Conservation (phyloP, 148 eudicot species). For the Persicaria tinctoria region DNA sequence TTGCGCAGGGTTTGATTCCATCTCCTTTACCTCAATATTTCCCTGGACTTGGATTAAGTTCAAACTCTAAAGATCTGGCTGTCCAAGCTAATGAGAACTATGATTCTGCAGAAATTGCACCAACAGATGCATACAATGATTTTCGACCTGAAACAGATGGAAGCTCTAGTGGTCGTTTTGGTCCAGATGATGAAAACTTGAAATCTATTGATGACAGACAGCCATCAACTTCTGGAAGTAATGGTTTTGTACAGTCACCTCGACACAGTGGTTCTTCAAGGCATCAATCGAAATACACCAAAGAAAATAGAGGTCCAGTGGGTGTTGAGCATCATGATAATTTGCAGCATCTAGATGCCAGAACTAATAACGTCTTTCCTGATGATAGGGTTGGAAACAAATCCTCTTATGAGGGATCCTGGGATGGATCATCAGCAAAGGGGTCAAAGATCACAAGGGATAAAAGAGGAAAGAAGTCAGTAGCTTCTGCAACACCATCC, state of each 20-base stretch:
- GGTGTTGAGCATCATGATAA: slow-evolving; percentile 28
- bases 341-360: slow-evolving; percentile 28
- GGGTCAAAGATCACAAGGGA: slow-evolving; percentile 51
- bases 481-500: slow-evolving; percentile 23
- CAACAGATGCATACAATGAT: slow-evolving; percentile 41
- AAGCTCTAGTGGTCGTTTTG: slow-evolving; percentile 35
- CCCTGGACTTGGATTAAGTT: slow-evolving; percentile 34
- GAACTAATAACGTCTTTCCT: slow-evolving; percentile 30
- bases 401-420: slow-evolving; percentile 81
- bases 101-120: slow-evolving; percentile 29
- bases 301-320: slow-evolving; percentile 33
- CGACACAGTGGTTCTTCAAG: slow-evolving; percentile 27
- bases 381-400: slow-evolving; percentile 56
- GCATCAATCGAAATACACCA: slow-evolving; percentile 33
- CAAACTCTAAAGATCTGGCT: slow-evolving; percentile 32
- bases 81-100: slow-evolving; percentile 39
- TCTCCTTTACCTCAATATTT: slow-evolving; percentile 46
- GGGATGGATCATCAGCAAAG: slow-evolving; percentile 73
- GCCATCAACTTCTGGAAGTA: slow-evolving; percentile 28
- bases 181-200: slow-evolving; percentile 31
- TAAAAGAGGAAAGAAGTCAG: slow-evolving; percentile 47
- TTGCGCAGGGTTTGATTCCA: slow-evolving; percentile 51
- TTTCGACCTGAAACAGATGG: slow-evolving; percentile 50
- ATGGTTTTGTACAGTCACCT: slow-evolving; percentile 33
- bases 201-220: slow-evolving; percentile 39